phyloP scores from a whole-genome alignment of 2,329 filamentous ascomycete species.

The Penicillium sp. region DNA sequence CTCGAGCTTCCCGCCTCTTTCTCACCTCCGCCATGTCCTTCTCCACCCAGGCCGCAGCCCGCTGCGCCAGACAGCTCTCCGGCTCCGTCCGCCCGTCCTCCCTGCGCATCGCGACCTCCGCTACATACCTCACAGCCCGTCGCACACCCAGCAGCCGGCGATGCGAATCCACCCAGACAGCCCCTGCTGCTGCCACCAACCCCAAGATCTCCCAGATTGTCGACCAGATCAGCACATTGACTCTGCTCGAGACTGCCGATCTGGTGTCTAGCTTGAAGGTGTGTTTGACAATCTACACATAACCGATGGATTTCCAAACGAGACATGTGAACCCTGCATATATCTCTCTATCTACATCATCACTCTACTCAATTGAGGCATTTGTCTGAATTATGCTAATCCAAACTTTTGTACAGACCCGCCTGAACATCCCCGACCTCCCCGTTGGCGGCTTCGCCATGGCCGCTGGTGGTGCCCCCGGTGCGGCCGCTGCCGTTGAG shows the following conservation, averaged over 20 bases:
- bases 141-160: conserved; percentile 60
- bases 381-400: background rate
- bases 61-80: conserved; percentile 45
- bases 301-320: background rate
- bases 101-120: conserved; percentile 40
- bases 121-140: conserved; percentile 41
- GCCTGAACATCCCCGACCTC: conserved; percentile 96
- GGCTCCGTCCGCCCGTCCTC: conserved; percentile 42
- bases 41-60: conserved; percentile 42
- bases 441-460: conserved; percentile 88
- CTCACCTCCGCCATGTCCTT: conserved; percentile 39
- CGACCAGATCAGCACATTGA: conserved; percentile 98
- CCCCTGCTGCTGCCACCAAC: conserved; percentile 58
- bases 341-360: background rate
- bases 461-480: conserved; percentile 59
- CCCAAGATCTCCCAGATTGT: conserved; percentile 95
- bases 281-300: conserved; percentile 23
- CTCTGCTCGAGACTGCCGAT: conserved; percentile 93
- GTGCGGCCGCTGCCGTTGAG: conserved; percentile 64
- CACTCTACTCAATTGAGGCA: conserved; percentile 4
- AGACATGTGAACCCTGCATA: background rate
- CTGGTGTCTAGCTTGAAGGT: conserved; percentile 95
- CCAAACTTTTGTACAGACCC: conserved; percentile 58
- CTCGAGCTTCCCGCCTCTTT: background rate
- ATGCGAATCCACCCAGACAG: conserved; percentile 82